Evolutionary conservation across 1,284 basidiomycete genomes (phyloP).

Genomic region (Coniferiporia weirii): DNA sequence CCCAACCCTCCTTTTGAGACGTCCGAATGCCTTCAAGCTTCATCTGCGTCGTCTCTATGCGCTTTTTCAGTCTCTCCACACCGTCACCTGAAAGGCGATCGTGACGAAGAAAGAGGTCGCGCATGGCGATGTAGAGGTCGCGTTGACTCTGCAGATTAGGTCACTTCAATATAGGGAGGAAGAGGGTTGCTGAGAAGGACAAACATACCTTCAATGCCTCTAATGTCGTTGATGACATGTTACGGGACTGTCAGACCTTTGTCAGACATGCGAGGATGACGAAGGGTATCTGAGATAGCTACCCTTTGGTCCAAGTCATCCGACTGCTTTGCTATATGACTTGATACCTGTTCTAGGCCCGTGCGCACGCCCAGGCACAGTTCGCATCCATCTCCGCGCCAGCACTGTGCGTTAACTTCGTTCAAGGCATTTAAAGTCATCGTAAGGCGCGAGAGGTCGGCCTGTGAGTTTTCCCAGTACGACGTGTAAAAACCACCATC

Average conservation of each 20-base stretch:
- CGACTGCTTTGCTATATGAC: conserved; percentile 68
- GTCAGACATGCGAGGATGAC: neutral
- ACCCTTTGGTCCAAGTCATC: conserved; percentile 78
- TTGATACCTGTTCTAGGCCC: conserved; percentile 64
- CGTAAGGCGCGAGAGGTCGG: conserved; percentile 76
- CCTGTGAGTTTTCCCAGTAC: conserved; percentile 39
- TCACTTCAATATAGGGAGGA: neutral
- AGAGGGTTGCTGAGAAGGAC: neutral
- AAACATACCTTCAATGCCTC: conserved; percentile 65
- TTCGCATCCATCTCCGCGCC: conserved; percentile 78
- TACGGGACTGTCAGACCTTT: conserved; percentile 42
- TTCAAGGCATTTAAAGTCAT: conserved; percentile 75
- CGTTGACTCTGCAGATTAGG: conserved; percentile 57
- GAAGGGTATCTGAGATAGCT: conserved; percentile 17
- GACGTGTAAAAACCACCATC: conserved; percentile 19
- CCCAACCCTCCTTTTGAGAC: conserved; percentile 73
- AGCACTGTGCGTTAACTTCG: conserved; percentile 72
- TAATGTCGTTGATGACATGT: conserved; percentile 57
- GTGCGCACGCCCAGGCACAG: conserved; percentile 74
- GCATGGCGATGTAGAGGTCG: conserved; percentile 81
- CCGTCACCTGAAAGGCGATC: conserved; percentile 79
- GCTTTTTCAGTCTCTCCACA: conserved; percentile 81
- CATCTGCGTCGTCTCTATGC: conserved; percentile 67
- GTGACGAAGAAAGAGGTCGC: conserved; percentile 80
- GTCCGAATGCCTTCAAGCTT: conserved; percentile 72